Conservation (phyloP, 257 asterid species). For the Cynanchum wilfordii region DNA sequence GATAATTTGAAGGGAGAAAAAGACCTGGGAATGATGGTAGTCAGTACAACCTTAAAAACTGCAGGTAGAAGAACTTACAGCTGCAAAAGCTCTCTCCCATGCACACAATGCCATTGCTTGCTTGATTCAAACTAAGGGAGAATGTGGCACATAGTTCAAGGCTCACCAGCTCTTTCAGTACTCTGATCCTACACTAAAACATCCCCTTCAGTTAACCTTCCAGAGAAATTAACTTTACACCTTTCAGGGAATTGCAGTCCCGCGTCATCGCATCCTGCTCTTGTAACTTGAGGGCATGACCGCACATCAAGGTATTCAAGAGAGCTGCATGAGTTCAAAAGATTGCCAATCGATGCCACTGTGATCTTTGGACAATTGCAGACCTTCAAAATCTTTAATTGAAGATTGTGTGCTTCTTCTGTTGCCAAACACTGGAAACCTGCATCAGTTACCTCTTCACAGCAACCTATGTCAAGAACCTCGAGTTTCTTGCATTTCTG, state of each 20-base stretch:
- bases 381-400: conserved; percentile 59
- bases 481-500: conserved; percentile 63
- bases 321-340: conserved; percentile 53
- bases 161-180: not conserved
- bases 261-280: conserved; percentile 58
- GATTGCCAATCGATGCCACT: conserved; percentile 51
- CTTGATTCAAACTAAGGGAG: not conserved
- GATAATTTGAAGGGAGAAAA: not conserved
- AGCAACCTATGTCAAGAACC: conserved; percentile 85
- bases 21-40: not conserved
- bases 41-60: not conserved
- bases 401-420: conserved; percentile 34
- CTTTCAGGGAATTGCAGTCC: conserved; percentile 63
- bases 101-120: not conserved
- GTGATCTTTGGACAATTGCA: conserved; percentile 81
- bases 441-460: conserved; percentile 79
- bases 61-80: not conserved
- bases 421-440: conserved; percentile 64
- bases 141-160: not conserved
- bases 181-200: conserved; percentile 39
- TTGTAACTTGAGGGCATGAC: conserved; percentile 72
- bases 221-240: conserved; percentile 69
- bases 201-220: conserved; percentile 75
- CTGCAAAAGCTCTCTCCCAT: not conserved
- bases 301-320: conserved; percentile 85